Evolutionary conservation across 2,329 filamentous ascomycete species (phyloP).

Genomic region (Emergomyces pasteurianus): DNA sequence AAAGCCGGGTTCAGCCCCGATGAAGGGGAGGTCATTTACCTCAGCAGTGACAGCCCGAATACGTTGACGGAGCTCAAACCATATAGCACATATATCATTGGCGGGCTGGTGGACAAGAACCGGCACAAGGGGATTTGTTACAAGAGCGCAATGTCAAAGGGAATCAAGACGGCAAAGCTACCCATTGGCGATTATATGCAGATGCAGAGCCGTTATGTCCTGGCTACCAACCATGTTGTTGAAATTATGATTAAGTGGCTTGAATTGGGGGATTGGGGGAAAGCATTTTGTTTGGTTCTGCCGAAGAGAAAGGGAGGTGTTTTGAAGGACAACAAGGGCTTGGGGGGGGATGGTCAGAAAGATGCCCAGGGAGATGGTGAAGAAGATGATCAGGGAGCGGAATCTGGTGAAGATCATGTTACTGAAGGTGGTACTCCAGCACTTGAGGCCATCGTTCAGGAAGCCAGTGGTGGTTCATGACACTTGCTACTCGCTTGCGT

Average conservation of each 20-base stretch:
- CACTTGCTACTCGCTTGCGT: too few species aligned
- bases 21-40: conserved; percentile 62
- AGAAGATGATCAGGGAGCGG: neutral
- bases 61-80: conserved; percentile 74
- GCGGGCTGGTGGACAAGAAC: conserved; percentile 91
- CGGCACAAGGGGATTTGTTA: conserved; percentile 92
- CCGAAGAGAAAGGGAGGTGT: conserved; percentile 60
- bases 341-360: conserved; percentile 1
- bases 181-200: conserved; percentile 93
- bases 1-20: conserved; percentile 15
- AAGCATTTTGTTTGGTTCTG: conserved; percentile 78
- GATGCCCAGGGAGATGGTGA: neutral
- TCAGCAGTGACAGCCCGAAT: conserved; percentile 82
- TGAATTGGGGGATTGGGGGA: conserved; percentile 79
- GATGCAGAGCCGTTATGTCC: conserved; percentile 73
- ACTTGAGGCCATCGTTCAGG: neutral
- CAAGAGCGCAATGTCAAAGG: conserved; percentile 59
- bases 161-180: conserved; percentile 76
- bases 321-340: conserved; percentile 5
- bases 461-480: neutral
- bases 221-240: conserved; percentile 90
- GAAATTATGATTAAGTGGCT: conserved; percentile 96
- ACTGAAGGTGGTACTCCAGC: neutral
- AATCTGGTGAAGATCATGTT: neutral
- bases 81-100: conserved; percentile 83